Evolutionary conservation across 1,284 basidiomycete genomes (phyloP).

Genomic region (Cryptococcus wingfieldii): DNA sequence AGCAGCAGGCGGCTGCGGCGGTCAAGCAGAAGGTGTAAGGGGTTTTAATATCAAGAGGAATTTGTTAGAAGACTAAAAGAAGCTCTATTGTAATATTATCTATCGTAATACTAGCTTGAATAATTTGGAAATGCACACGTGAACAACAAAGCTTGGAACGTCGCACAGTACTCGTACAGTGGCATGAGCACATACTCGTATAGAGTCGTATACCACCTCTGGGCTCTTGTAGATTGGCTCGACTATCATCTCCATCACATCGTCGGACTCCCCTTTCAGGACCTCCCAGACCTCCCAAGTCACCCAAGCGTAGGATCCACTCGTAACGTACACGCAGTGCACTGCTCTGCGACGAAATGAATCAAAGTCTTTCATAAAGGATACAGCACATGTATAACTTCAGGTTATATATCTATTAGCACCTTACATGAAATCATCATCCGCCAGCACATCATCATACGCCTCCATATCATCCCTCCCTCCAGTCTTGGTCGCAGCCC

Average conservation of each 20-base stretch:
- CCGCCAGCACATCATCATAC: constrained; percentile 81
- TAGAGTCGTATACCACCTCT: no score
- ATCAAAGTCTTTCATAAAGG: background rate
- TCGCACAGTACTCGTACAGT: no score
- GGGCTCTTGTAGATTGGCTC: no score
- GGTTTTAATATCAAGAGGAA: background rate
- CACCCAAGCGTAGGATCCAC: no score
- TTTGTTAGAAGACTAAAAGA: background rate
- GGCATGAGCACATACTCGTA: no score
- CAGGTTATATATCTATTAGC: background rate
- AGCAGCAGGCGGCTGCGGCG: background rate
- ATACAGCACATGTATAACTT: background rate
- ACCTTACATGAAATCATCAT: constrained; percentile 47
- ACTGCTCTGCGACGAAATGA: background rate
- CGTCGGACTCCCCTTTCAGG: no score
- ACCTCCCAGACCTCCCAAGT: no score
- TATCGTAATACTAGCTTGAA: background rate
- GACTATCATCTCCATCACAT: no score
- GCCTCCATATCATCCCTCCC: constrained; percentile 65
- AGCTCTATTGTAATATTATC: background rate
- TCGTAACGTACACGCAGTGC: no score
- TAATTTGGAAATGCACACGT: no score
- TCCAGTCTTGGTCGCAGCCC: constrained; percentile 57
- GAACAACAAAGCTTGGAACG: background rate
- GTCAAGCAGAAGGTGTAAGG: background rate